Evolutionary conservation across 2,329 filamentous ascomycete species (phyloP).

Genomic region (Colletotrichum lini): DNA sequence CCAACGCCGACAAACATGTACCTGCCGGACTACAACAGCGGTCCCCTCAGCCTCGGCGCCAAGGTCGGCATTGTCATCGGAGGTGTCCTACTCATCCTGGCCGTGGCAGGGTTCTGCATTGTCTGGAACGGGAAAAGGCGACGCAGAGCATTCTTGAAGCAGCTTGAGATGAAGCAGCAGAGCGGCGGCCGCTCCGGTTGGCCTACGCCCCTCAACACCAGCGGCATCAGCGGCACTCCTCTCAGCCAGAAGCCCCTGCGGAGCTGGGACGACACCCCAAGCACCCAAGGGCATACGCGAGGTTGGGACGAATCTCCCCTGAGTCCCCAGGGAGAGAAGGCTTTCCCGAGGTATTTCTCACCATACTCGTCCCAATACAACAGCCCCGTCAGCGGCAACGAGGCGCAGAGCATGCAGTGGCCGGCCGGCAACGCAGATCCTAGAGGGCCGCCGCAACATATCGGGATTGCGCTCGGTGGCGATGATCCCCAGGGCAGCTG

Average conservation of each 20-base stretch:
- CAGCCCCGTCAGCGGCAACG: conserved; percentile 63
- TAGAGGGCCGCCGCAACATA: conserved; percentile 47
- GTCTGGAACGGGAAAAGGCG: conserved; percentile 71
- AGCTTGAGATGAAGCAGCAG: conserved; percentile 56
- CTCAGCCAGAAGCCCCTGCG: conserved; percentile 51
- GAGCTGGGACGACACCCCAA: conserved; percentile 69
- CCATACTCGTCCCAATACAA: conserved; percentile 71
- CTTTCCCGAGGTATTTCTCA: conserved; percentile 66
- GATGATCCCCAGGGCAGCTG: conserved; percentile 52
- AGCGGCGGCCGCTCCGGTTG: conserved; percentile 55
- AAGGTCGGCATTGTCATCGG: conserved; percentile 73
- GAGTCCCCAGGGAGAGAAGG: conserved; percentile 58
- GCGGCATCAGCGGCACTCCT: conserved; percentile 45
- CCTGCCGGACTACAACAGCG: conserved; percentile 57
- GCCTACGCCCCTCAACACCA: conserved; percentile 53
- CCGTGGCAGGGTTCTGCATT: conserved; percentile 65
- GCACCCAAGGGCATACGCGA: conserved; percentile 67
- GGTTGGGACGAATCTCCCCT: conserved; percentile 67
- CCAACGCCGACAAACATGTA: conserved; percentile 60
- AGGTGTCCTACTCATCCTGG: conserved; percentile 63
- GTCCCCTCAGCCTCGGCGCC: conserved; percentile 65
- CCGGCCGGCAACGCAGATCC: conserved; percentile 47
- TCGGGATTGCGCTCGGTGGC: conserved; percentile 61
- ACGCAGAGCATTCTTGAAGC: conserved; percentile 65
- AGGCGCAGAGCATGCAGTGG: conserved; percentile 55